Evolutionary conservation across 345 rosid species (phyloP).

Genomic region (Sonneratia alba): DNA sequence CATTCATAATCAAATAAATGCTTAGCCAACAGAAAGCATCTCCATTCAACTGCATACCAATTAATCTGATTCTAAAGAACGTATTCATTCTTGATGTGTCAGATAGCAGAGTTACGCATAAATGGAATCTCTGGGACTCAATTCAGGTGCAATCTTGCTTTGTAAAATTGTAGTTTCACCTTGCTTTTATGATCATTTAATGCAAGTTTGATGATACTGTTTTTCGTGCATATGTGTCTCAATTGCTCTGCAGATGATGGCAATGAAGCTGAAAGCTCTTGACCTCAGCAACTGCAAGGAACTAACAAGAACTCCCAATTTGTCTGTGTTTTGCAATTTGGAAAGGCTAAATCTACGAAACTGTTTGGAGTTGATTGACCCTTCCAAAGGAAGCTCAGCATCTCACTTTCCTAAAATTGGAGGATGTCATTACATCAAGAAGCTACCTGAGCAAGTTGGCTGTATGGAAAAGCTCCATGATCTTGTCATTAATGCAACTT

Average conservation of each 20-base stretch:
- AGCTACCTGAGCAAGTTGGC: background rate
- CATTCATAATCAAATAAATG: too few species aligned
- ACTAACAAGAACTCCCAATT: slow-evolving; percentile 1
- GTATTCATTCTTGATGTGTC: slow-evolving; percentile 6
- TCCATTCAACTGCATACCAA: too few species aligned
- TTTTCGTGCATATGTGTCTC: background rate
- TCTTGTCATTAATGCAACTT: background rate
- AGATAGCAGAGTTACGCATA: background rate
- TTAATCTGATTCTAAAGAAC: background rate
- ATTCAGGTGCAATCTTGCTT: slow-evolving; percentile 1
- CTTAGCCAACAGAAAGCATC: too few species aligned
- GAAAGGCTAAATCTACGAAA: slow-evolving; percentile 1
- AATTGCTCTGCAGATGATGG: background rate
- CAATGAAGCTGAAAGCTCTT: slow-evolving; percentile 6
- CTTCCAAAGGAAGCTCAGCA: background rate
- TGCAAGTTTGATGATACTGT: background rate
- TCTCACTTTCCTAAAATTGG: background rate
- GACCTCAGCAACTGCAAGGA: background rate
- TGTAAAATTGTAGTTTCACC: background rate
- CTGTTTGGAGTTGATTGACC: slow-evolving; percentile 1
- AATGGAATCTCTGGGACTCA: background rate
- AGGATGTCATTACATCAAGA: background rate
- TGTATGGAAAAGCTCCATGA: background rate
- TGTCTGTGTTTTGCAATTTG: background rate
- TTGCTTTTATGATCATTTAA: background rate